phyloP scores from a whole-genome alignment of 495 filamentous ascomycete genomes.

The Astrocystis sublimbata region DNA sequence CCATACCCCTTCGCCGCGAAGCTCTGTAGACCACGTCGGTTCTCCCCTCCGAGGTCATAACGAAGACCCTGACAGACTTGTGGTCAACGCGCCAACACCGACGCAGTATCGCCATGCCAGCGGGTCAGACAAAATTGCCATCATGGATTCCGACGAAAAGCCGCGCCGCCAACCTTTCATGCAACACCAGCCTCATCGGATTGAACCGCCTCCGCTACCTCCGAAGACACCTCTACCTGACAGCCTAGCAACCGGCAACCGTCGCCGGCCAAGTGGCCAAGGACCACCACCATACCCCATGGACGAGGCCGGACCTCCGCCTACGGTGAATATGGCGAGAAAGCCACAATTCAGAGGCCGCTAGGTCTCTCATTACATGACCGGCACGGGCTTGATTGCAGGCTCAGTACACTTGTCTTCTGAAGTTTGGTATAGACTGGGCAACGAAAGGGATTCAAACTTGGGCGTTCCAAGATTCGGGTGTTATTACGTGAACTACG shows the following conservation, averaged over 20 bases:
- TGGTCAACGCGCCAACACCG: constrained; percentile 56
- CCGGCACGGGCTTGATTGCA: not conserved
- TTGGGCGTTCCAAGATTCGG: constrained; percentile 6
- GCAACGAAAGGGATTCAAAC: not conserved
- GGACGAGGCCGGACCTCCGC: constrained; percentile 79
- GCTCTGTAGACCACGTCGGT: constrained; percentile 42
- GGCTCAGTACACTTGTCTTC: not conserved
- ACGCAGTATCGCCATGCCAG: constrained; percentile 49
- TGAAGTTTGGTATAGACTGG: constrained; percentile 13
- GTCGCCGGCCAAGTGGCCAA: constrained; percentile 31
- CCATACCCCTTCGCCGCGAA: constrained; percentile 43
- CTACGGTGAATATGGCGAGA: constrained; percentile 75
- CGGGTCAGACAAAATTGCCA: constrained; percentile 61
- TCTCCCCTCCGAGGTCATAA: constrained; percentile 31
- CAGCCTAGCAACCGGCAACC: constrained; percentile 21
- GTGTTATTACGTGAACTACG: not conserved
- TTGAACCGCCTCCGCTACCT: constrained; percentile 73
- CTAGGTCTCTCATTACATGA: not conserved
- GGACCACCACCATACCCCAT: constrained; percentile 71
- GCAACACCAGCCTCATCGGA: constrained; percentile 49
- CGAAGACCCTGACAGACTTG: constrained; percentile 46
- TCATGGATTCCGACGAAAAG: constrained; percentile 60
- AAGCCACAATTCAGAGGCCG: constrained; percentile 76
- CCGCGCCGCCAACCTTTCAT: constrained; percentile 49
- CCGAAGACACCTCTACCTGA: constrained; percentile 80